phyloP scores from a whole-genome alignment of 2,329 filamentous ascomycete species.

The Parafenestella ontariensis region DNA sequence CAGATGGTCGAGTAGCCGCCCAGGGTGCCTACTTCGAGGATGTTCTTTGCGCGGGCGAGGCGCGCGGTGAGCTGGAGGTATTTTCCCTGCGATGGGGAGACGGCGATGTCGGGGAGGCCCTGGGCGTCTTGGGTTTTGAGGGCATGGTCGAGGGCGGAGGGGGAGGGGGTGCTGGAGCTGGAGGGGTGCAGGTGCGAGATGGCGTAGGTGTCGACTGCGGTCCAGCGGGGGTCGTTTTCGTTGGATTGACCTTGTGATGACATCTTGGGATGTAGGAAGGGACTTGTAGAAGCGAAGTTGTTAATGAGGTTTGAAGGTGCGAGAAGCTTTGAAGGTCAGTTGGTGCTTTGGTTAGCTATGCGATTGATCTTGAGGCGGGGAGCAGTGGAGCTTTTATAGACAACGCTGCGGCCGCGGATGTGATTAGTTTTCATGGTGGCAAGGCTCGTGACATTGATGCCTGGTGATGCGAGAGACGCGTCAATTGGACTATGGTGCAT shows the following conservation, averaged over 20 bases:
- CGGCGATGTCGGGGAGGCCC: slow-evolving; percentile 46
- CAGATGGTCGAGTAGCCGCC: slow-evolving; percentile 64
- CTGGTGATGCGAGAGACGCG: background rate
- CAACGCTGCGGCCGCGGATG: background rate
- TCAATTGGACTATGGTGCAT: background rate
- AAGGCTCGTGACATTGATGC: slow-evolving; percentile 3
- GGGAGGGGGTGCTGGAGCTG: slow-evolving; percentile 29
- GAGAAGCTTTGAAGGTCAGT: background rate
- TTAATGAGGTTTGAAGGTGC: background rate
- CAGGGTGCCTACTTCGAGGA: slow-evolving; percentile 63
- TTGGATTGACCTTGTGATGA: slow-evolving; percentile 24
- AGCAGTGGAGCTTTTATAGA: slow-evolving; percentile 11
- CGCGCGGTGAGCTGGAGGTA: slow-evolving; percentile 44
- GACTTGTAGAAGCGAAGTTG: background rate
- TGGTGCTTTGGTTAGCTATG: background rate
- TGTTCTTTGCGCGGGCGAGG: slow-evolving; percentile 33
- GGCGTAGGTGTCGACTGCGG: slow-evolving; percentile 49
- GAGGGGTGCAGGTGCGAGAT: slow-evolving; percentile 44
- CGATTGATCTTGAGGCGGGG: background rate
- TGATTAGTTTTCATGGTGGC: background rate
- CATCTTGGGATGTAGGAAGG: slow-evolving; percentile 9
- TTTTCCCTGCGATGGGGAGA: slow-evolving; percentile 44
- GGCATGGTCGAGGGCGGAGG: slow-evolving; percentile 33
- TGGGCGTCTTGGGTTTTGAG: slow-evolving; percentile 25
- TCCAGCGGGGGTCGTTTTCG: slow-evolving; percentile 48